Percentiles rank a stretch among this genome's conserved stretches.
Evolutionary conservation across 805 yeast genomes (phyloP).

Genomic region (Wickerhamomyces alni): DNA sequence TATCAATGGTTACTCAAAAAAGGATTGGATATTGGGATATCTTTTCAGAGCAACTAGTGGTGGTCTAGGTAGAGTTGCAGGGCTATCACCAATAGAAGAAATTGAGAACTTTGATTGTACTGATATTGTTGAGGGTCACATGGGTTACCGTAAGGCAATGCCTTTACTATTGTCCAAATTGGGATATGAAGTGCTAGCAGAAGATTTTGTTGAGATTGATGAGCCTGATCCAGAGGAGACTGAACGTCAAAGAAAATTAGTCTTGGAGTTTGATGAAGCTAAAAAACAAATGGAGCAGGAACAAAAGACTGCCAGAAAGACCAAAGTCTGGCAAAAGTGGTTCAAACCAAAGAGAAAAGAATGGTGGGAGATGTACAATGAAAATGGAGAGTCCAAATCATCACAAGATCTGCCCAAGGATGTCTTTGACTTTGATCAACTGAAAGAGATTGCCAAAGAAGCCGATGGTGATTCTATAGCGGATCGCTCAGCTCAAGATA

Average conservation of each 20-base stretch:
- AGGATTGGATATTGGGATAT: constrained; percentile 96
- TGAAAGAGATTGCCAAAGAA: constrained; percentile 11
- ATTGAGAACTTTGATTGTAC: constrained; percentile 78
- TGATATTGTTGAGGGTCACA: constrained; percentile 84
- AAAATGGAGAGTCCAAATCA: background rate
- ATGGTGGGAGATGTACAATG: constrained; percentile 42
- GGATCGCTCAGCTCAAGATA: background rate
- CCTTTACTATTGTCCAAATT: constrained; percentile 67
- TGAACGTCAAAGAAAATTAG: constrained; percentile 75
- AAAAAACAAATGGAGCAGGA: constrained; percentile 52
- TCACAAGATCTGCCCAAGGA: background rate
- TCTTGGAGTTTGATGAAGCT: constrained; percentile 84
- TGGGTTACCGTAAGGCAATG: constrained; percentile 94
- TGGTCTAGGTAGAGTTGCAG: constrained; percentile 87
- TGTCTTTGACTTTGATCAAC: constrained; percentile 17
- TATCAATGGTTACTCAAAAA: constrained; percentile 83
- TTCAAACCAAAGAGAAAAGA: constrained; percentile 47
- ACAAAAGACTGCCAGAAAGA: constrained; percentile 29
- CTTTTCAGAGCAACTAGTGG: constrained; percentile 94
- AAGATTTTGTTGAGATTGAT: constrained; percentile 92
- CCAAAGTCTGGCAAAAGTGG: constrained; percentile 36
- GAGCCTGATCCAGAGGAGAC: constrained; percentile 89
- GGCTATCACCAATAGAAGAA: constrained; percentile 68
- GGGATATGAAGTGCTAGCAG: constrained; percentile 80
- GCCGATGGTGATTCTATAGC: constrained; percentile 4